These are phyloP conservation scores for Colletotrichum magnum DNA, from an alignment of 2,329 filamentous ascomycete species.

Conservation along the genomic window DNA sequence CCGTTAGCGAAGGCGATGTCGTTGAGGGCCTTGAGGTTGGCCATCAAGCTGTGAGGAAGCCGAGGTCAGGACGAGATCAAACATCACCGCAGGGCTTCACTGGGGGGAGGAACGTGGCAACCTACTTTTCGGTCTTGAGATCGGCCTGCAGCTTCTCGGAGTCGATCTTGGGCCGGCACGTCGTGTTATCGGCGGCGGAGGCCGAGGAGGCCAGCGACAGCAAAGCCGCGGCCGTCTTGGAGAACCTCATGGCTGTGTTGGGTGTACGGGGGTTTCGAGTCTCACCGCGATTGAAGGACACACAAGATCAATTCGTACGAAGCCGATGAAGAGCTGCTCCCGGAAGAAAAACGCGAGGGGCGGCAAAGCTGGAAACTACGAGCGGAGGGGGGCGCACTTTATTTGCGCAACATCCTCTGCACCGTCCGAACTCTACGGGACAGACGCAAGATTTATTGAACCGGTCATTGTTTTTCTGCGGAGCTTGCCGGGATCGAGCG, in stretches of 20 bases:
- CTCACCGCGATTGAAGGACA: too few species aligned
- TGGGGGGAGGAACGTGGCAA: not conserved
- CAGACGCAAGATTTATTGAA: too few species aligned
- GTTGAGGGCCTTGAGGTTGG: constrained; percentile 62
- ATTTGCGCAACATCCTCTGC: too few species aligned
- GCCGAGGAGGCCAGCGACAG: constrained; percentile 33
- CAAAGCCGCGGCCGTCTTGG: constrained; percentile 22
- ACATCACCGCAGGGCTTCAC: not conserved
- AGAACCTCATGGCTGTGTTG: constrained; percentile 39
- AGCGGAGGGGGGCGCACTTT: too few species aligned
- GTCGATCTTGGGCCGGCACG: constrained; percentile 40
- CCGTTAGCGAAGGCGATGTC: constrained; percentile 63
- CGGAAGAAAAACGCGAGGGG: too few species aligned
- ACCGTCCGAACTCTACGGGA: too few species aligned
- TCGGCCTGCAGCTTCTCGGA: constrained; percentile 40
- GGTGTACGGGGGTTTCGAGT: not conserved
- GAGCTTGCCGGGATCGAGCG: not conserved
- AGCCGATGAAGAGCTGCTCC: too few species aligned
- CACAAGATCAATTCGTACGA: too few species aligned
- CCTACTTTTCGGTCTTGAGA: constrained; percentile 40
- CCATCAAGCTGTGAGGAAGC: constrained; percentile 54
- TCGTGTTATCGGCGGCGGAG: constrained; percentile 18
- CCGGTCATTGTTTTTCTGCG: too few species aligned
- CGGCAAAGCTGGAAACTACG: too few species aligned
- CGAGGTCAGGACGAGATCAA: not conserved